These are phyloP conservation scores for Zymoseptoria passerinii DNA, from an alignment of 2,329 filamentous ascomycete genomes.

Conservation along the genomic window DNA sequence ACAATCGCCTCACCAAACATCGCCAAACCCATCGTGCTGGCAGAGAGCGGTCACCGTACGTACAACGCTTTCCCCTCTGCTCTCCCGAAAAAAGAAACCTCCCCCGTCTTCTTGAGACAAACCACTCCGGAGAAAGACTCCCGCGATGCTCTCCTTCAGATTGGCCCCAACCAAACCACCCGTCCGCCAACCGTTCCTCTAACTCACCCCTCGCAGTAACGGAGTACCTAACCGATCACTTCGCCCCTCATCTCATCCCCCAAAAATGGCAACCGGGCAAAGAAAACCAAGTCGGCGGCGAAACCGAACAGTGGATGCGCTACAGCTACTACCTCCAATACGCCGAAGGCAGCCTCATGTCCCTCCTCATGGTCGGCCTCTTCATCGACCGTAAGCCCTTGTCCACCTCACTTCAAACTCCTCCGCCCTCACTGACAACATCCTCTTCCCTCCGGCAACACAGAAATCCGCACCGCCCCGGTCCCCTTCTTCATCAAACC, in stretches of 20 bases:
- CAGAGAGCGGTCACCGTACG: constrained; percentile 57
- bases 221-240: constrained; percentile 71
- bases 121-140: too few relatives aligned
- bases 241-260: constrained; percentile 46
- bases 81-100: too few relatives aligned
- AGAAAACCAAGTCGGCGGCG: constrained; percentile 48
- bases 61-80: not conserved
- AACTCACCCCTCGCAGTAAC: constrained; percentile 38
- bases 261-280: constrained; percentile 45
- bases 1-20: constrained; percentile 47
- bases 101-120: too few relatives aligned
- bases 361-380: constrained; percentile 55
- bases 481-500: constrained; percentile 64
- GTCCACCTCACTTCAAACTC: not conserved
- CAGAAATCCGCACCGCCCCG: constrained; percentile 39
- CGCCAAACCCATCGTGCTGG: constrained; percentile 53
- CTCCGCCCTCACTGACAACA: not conserved
- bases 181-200: not conserved
- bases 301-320: constrained; percentile 53
- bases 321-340: constrained; percentile 72
- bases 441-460: not conserved
- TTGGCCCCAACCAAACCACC: not conserved
- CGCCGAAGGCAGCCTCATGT: constrained; percentile 75
- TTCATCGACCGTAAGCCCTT: constrained; percentile 51
- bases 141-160: too few relatives aligned